These are phyloP conservation scores for Neostapfia colusana DNA, from an alignment of 176 grass and related monocot genomes.

Conservation along the genomic window DNA sequence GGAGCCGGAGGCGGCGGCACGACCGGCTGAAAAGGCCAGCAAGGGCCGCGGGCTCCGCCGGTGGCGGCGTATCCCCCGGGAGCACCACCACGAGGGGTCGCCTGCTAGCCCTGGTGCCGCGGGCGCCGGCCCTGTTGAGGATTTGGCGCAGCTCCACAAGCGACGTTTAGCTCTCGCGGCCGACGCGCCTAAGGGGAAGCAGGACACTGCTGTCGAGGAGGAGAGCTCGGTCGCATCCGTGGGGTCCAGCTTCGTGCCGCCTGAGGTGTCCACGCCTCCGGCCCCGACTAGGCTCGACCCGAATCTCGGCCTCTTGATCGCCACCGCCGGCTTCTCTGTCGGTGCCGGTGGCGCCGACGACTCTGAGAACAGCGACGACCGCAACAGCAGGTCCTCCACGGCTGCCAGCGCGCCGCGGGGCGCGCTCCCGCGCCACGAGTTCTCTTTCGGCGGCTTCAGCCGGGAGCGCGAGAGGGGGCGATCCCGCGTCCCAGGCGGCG, in stretches of 20 bases:
- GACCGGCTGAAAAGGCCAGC: not conserved
- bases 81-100: conserved; percentile 49
- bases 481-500: conserved; percentile 26
- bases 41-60: conserved; percentile 61
- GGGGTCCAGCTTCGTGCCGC: conserved; percentile 48
- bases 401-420: conserved; percentile 46
- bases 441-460: conserved; percentile 41
- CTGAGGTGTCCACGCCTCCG: conserved; percentile 33
- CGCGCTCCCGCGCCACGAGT: conserved; percentile 40
- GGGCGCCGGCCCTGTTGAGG: conserved; percentile 1
- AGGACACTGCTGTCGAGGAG: conserved; percentile 42
- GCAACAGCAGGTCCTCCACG: conserved; percentile 68
- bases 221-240: conserved; percentile 74
- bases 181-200: conserved; percentile 44
- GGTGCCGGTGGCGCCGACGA: conserved; percentile 70
- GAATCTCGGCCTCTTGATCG: conserved; percentile 55
- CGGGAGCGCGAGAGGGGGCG: conserved; percentile 51
- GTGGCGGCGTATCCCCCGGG: conserved; percentile 66
- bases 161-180: conserved; percentile 37
- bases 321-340: conserved; percentile 65
- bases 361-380: conserved; percentile 91
- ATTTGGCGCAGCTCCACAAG: conserved; percentile 65
- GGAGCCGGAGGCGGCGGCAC: not conserved
- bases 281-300: conserved; percentile 39
- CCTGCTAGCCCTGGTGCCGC: conserved; percentile 26